These are phyloP conservation scores for Blastocystis sp. DNA, from an alignment of 352 stramenopile species.

Conservation along the genomic window DNA sequence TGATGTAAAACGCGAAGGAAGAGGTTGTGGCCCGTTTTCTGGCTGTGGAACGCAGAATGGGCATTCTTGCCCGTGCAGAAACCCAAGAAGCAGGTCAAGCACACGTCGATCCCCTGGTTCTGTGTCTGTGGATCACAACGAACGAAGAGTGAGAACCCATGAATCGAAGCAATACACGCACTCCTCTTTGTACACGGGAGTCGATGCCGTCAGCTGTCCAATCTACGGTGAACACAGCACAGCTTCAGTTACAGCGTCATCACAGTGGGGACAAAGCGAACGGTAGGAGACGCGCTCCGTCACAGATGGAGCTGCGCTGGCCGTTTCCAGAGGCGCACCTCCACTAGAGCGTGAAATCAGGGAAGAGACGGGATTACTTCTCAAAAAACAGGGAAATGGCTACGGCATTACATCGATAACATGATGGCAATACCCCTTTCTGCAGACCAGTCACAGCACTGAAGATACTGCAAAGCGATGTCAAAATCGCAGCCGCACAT, in stretches of 20 bases:
- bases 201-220: background rate
- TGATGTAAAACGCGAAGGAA: slow-evolving; percentile 44
- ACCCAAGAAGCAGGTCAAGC: slow-evolving; percentile 35
- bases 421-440: slow-evolving; percentile 14
- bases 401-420: slow-evolving; percentile 1
- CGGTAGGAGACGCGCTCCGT: background rate
- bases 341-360: slow-evolving; percentile 11
- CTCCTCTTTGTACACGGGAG: slow-evolving; percentile 51
- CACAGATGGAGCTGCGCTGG: too few relatives aligned
- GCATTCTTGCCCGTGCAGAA: slow-evolving; percentile 27
- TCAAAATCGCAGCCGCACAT: slow-evolving; percentile 61
- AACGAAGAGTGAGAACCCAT: background rate
- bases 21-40: slow-evolving; percentile 61
- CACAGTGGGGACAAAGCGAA: slow-evolving; percentile 3
- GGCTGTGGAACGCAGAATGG: slow-evolving; percentile 13
- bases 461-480: slow-evolving; percentile 32
- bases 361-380: slow-evolving; percentile 1
- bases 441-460: slow-evolving; percentile 35
- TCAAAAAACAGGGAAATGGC: slow-evolving; percentile 64
- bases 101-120: slow-evolving; percentile 46
- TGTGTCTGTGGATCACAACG: background rate
- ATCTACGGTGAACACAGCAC: background rate
- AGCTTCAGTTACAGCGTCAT: background rate
- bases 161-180: slow-evolving; percentile 58
- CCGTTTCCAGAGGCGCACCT: slow-evolving; percentile 32